Conservation (phyloP, 805 yeast genomes). For the Metschnikowia dekortorum region DNA sequence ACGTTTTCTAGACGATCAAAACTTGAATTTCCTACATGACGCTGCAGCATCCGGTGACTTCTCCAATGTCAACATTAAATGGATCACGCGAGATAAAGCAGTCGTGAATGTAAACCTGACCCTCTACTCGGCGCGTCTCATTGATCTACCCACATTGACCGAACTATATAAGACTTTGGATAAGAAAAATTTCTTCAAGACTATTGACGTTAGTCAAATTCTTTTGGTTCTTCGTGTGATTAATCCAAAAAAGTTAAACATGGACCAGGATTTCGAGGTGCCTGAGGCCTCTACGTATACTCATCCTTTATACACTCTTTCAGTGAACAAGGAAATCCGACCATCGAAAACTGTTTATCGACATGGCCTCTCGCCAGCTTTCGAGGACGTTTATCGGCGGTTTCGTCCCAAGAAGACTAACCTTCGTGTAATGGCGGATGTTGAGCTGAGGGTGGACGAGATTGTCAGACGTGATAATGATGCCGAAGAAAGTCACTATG, state of each 20-base stretch:
- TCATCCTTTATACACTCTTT: conserved; percentile 38
- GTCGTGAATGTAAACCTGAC: conserved; percentile 64
- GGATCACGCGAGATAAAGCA: conserved; percentile 81
- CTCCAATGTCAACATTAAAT: conserved; percentile 66
- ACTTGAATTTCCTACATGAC: conserved; percentile 66
- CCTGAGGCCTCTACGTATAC: conserved; percentile 30
- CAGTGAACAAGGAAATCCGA: conserved; percentile 35
- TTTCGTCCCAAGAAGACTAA: conserved; percentile 69
- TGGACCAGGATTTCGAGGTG: conserved; percentile 45
- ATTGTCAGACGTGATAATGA: conserved; percentile 71
- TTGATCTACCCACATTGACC: conserved; percentile 84
- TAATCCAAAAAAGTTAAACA: conserved; percentile 33
- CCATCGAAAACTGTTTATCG: conserved; percentile 48
- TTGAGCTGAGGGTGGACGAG: conserved; percentile 76
- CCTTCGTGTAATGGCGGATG: conserved; percentile 66
- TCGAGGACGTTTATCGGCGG: conserved; percentile 62
- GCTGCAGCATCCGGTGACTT: conserved; percentile 78
- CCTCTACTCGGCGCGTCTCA: conserved; percentile 74
- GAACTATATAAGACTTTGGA: conserved; percentile 90
- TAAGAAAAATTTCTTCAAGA: conserved; percentile 80
- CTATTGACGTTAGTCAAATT: conserved; percentile 83
- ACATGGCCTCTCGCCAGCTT: conserved; percentile 85
- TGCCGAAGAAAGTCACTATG: conserved; percentile 77
- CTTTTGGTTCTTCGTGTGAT: conserved; percentile 62
- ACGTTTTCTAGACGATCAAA: conserved; percentile 66